Evolutionary conservation across 495 filamentous ascomycete genomes (phyloP).

Genomic region (Coniosporium apollinis): DNA sequence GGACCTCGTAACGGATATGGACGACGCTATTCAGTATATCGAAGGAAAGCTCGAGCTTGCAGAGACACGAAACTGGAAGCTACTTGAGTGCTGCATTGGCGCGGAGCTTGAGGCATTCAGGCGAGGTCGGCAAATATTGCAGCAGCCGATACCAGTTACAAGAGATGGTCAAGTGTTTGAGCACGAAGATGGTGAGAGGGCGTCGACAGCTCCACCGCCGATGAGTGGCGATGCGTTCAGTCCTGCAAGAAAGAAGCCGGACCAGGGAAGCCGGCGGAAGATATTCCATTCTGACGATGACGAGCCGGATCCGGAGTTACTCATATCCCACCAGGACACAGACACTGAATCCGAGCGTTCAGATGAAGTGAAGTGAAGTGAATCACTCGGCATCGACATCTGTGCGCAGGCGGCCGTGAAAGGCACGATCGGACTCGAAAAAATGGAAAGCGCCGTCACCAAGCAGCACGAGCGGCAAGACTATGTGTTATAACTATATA

Average conservation of each 20-base stretch:
- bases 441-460: no score
- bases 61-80: constrained; percentile 59
- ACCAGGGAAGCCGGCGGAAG: not conserved
- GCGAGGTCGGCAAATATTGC: constrained; percentile 50
- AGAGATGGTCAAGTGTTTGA: not conserved
- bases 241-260: not conserved
- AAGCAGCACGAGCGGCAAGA: no score
- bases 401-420: no score
- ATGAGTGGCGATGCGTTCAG: constrained; percentile 7
- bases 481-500: no score
- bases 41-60: constrained; percentile 42
- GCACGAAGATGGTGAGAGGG: not conserved
- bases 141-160: constrained; percentile 26
- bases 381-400: no score
- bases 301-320: constrained; percentile 24
- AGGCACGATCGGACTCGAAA: no score
- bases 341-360: constrained; percentile 1
- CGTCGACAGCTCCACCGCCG: constrained; percentile 1
- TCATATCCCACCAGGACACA: constrained; percentile 26
- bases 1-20: constrained; percentile 37
- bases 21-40: constrained; percentile 38
- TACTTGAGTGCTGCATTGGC: constrained; percentile 74
- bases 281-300: constrained; percentile 16
- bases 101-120: constrained; percentile 74
- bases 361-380: no score